Evolutionary conservation across 164 flowering plant genomes (phyloP).

Genomic region (Kingdonia uniflora): DNA sequence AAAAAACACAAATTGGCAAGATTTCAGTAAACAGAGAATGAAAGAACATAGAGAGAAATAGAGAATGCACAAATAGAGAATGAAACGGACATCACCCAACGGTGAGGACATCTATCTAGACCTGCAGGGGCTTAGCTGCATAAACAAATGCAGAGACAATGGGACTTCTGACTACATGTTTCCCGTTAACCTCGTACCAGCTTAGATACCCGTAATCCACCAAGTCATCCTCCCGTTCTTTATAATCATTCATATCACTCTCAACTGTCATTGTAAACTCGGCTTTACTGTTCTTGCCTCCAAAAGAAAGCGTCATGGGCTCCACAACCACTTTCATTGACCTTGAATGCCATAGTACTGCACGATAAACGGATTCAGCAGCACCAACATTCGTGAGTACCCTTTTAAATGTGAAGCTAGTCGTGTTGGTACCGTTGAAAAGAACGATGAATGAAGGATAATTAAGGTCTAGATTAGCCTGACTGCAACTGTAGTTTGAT

Average conservation of each 20-base stretch:
- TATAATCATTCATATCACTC: neutral
- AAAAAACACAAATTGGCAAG: too few species aligned
- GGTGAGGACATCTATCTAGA: too few species aligned
- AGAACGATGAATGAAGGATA: constrained; percentile 3
- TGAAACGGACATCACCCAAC: too few species aligned
- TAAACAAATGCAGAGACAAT: neutral
- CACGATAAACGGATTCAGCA: neutral
- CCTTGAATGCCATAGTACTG: neutral
- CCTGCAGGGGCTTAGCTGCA: too few species aligned
- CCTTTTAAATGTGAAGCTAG: neutral
- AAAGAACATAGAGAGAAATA: too few species aligned
- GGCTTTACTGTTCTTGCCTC: constrained; percentile 3
- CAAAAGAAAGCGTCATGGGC: neutral
- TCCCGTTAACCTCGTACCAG: constrained; percentile 2
- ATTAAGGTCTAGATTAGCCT: neutral
- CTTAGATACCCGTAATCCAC: neutral
- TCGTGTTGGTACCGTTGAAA: neutral
- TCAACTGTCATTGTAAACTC: constrained; percentile 3
- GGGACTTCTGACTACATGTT: constrained; percentile 3
- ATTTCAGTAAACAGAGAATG: too few species aligned
- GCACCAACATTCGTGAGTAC: constrained; percentile 1
- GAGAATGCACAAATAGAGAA: too few species aligned
- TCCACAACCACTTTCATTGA: neutral
- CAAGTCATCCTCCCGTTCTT: neutral
- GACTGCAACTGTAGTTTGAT: constrained; percentile 1